Conservation (phyloP, 768 basidiomycete species). For the Psilocybe sp. region DNA sequence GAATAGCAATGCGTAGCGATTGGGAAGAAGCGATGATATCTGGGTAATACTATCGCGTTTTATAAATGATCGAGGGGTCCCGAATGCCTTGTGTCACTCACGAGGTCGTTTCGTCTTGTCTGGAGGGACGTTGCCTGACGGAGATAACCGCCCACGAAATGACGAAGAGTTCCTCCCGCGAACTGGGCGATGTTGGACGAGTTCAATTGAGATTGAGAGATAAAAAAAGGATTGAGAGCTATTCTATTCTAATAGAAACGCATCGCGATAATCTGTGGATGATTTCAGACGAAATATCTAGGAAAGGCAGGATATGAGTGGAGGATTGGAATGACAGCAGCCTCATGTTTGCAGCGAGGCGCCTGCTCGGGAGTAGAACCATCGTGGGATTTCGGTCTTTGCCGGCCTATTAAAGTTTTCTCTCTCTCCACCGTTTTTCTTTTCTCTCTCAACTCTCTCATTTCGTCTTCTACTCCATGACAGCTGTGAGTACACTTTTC, state of each 20-base stretch:
- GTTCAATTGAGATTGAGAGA: constrained; percentile 19
- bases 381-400: constrained; percentile 6
- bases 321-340: constrained; percentile 25
- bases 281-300: constrained; percentile 21
- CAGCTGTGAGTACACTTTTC: constrained; percentile 16
- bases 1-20: constrained; percentile 12
- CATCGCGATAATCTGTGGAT: constrained; percentile 29
- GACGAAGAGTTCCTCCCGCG: constrained; percentile 18
- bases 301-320: constrained; percentile 21
- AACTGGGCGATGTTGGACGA: constrained; percentile 13
- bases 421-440: constrained; percentile 4
- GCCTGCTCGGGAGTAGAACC: too few species aligned
- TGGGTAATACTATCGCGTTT: constrained; percentile 20
- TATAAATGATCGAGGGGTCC: constrained; percentile 16
- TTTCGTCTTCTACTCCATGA: background rate
- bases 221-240: constrained; percentile 5
- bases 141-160: constrained; percentile 27
- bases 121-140: constrained; percentile 26
- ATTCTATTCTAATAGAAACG: constrained; percentile 5
- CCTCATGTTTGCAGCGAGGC: constrained; percentile 8
- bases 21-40: constrained; percentile 11
- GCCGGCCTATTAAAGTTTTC: constrained; percentile 10
- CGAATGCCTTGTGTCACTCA: constrained; percentile 38
- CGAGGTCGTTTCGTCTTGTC: constrained; percentile 32
- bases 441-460: constrained; percentile 9